phyloP scores from a whole-genome alignment of 2,329 filamentous ascomycete species.

The Fusarium tupiense region DNA sequence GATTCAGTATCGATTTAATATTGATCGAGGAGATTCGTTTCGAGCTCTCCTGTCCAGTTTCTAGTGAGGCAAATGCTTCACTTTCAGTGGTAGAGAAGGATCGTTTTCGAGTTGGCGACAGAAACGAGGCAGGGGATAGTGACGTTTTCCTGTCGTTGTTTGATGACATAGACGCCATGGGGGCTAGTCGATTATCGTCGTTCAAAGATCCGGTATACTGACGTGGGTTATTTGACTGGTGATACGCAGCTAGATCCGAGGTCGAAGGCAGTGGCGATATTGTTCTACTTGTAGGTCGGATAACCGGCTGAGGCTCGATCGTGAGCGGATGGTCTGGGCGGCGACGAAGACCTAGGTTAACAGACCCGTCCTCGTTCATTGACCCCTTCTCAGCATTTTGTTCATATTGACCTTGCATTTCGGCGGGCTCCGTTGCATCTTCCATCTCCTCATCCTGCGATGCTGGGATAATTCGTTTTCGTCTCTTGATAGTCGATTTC shows the following conservation, averaged over 20 bases:
- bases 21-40: conserved; percentile 79
- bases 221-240: conserved; percentile 55
- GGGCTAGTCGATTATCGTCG: conserved; percentile 68
- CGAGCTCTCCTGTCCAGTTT: conserved; percentile 58
- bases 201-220: conserved; percentile 54
- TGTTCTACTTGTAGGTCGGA: conserved; percentile 56
- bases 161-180: conserved; percentile 59
- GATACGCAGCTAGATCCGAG: conserved; percentile 62
- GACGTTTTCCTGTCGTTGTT: conserved; percentile 64
- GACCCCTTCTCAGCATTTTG: conserved; percentile 62
- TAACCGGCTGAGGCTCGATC: conserved; percentile 58
- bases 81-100: conserved; percentile 71
- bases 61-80: conserved; percentile 52
- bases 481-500: conserved; percentile 93
- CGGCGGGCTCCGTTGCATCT: conserved; percentile 59
- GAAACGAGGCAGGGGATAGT: conserved; percentile 68
- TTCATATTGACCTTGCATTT: conserved; percentile 50
- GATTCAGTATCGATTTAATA: conserved; percentile 80
- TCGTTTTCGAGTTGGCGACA: conserved; percentile 70
- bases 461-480: conserved; percentile 93
- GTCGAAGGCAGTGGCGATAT: conserved; percentile 55
- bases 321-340: conserved; percentile 57
- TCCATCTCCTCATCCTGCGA: conserved; percentile 62
- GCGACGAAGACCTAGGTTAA: conserved; percentile 68
- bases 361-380: conserved; percentile 70